Base-by-base conservation (phyloP, 495 filamentous ascomycete species). In the Pyrenula massariospora region DNA sequence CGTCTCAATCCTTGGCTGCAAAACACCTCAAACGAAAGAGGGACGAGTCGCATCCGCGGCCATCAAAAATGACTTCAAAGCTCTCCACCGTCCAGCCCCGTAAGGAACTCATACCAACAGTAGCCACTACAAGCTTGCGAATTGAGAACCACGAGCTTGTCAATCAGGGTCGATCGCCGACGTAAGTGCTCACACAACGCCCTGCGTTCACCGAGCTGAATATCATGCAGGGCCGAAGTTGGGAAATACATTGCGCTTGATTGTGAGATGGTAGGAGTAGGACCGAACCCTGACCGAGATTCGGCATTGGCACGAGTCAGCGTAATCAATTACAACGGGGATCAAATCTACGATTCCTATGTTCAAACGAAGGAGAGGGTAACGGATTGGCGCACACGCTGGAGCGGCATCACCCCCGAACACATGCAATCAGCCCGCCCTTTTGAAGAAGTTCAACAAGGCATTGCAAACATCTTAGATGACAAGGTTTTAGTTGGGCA, bases 231-330 rank as follows among this genome's bases (percentile, higher is more conserved):
- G 25, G 68, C 64, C 15, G 80, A 86, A 50, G 65, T 86, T 50
- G 91, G 91, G 54, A 93, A 89, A 77, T 97, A 93, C 64, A 68
- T 98, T 50, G 86, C 89, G 31, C 79, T 98, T 50, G 94, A 98
- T 73, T 97, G 93, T 70, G 93, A 98, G 72, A 98, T 98, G 93
- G 92, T 98, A 19, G 93, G 93, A 47, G 82, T 90, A 11, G 89
- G 89, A 1, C 82, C 85, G 1, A 75, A 78, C 31, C 77, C 77
- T 2, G 82, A 85, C 48, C 67, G 73, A 50, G 81, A 87, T 63
- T 85, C 84, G 11, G 81, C 80, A 2, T 79, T 97, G 25, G 93
- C 94, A 2, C 80, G 93, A 12, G 85, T 91, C 55, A 90, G 86
- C 63, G 74, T 94, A 22, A 90, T 95, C 62, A 95, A 96, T 64